These are phyloP conservation scores for Cylindrotheca fusiformis DNA, from an alignment of 108 stramenopile genomes.

Conservation along the genomic window DNA sequence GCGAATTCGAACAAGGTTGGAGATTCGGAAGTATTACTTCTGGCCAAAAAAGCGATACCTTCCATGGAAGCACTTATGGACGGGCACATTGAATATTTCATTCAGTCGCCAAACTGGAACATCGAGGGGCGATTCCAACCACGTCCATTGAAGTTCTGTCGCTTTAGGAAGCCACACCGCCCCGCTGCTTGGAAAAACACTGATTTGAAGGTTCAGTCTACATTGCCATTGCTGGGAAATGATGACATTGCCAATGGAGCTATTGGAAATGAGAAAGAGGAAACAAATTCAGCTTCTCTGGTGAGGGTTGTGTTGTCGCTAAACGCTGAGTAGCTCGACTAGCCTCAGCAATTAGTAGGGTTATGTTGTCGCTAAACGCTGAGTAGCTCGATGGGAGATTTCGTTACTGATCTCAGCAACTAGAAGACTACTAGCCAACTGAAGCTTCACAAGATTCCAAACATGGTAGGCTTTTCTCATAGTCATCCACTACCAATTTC, in stretches of 20 bases:
- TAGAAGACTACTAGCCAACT: too few relatives aligned
- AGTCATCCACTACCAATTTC: too few relatives aligned
- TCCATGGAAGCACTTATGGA: constrained; percentile 73
- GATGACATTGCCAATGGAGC: constrained; percentile 10
- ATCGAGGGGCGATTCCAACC: constrained; percentile 17
- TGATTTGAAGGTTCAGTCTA: constrained; percentile 74
- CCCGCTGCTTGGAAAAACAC: constrained; percentile 77
- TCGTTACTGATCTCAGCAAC: too few relatives aligned
- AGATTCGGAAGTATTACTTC: constrained; percentile 12
- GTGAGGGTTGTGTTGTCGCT: not conserved
- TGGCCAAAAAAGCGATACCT: constrained; percentile 50
- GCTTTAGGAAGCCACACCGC: constrained; percentile 57
- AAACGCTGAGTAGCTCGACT: not conserved
- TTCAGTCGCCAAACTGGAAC: constrained; percentile 37
- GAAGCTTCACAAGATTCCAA: too few relatives aligned
- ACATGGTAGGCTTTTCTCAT: too few relatives aligned
- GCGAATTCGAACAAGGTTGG: constrained; percentile 13
- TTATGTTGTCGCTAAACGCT: not conserved
- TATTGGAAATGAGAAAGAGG: not conserved
- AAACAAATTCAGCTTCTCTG: not conserved
- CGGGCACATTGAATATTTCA: constrained; percentile 62
- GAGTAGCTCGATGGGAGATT: not conserved
- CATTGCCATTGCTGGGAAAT: constrained; percentile 60
- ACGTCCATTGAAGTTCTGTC: constrained; percentile 46
- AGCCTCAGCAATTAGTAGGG: constrained; percentile 1